Percentiles rank a stretch among this genome's conserved stretches.
Evolutionary conservation across 2,329 filamentous ascomycete species (phyloP).

Genomic region (Arthrobotrys sphaeroides): DNA sequence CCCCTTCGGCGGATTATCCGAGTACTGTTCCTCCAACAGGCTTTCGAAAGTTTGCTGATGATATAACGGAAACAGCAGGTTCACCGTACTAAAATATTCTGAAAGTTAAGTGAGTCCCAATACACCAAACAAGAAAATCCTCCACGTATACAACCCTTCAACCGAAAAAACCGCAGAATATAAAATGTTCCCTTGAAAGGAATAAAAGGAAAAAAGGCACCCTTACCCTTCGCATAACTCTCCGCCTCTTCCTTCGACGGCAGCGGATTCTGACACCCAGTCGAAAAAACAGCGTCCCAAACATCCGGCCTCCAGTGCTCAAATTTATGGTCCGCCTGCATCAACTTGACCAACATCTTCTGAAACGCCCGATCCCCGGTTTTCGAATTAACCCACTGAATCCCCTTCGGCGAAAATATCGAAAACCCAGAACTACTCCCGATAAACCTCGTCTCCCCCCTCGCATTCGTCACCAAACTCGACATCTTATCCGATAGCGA

Average conservation of each 20-base stretch:
- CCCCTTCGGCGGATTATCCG: constrained; percentile 87
- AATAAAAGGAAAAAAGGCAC: background rate
- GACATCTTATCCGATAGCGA: constrained; percentile 98
- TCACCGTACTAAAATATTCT: constrained; percentile 98
- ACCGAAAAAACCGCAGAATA: background rate
- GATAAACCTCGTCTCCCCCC: constrained; percentile 93
- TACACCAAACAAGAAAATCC: background rate
- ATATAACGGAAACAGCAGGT: constrained; percentile 97
- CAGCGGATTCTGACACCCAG: constrained; percentile 81
- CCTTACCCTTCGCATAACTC: constrained; percentile 45
- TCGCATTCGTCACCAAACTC: constrained; percentile 92
- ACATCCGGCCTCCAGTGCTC: constrained; percentile 98
- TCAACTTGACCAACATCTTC: constrained; percentile 91
- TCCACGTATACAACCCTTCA: no score
- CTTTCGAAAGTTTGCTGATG: constrained; percentile 99
- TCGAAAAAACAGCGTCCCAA: constrained; percentile 88
- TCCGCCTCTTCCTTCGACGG: constrained; percentile 87
- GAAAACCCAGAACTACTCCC: constrained; percentile 95
- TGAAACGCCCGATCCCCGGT: constrained; percentile 96
- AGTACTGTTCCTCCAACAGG: constrained; percentile 92
- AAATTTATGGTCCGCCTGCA: constrained; percentile 93
- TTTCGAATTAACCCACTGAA: constrained; percentile 98
- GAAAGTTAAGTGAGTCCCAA: constrained; percentile 22
- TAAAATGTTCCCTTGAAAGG: background rate
- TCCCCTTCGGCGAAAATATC: constrained; percentile 97